phyloP scores from a whole-genome alignment of 768 basidiomycete genomes.

The Gymnopilus junonius region DNA sequence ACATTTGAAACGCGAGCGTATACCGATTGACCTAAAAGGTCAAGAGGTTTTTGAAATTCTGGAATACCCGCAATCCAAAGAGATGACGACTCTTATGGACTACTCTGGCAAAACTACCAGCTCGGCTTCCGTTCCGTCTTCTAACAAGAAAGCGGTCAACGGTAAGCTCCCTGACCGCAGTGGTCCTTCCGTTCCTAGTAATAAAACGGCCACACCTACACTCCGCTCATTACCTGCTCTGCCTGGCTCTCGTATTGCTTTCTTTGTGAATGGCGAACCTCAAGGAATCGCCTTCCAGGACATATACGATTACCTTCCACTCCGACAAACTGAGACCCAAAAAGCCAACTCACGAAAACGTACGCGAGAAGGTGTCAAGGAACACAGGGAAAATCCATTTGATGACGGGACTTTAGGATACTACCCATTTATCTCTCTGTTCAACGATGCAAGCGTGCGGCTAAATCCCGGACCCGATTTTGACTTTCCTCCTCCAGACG shows the following conservation, averaged over 20 bases:
- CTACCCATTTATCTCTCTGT: slow-evolving; percentile 93
- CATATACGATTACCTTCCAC: slow-evolving; percentile 87
- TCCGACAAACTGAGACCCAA: slow-evolving; percentile 64
- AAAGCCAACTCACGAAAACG: slow-evolving; percentile 71
- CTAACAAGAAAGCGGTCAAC: slow-evolving; percentile 67
- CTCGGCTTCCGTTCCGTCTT: slow-evolving; percentile 59
- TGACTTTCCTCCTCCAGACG: slow-evolving; percentile 75
- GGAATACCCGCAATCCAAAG: slow-evolving; percentile 87
- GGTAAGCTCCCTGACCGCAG: slow-evolving; percentile 71
- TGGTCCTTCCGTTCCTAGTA: slow-evolving; percentile 38
- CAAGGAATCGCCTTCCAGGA: slow-evolving; percentile 87
- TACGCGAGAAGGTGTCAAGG: slow-evolving; percentile 68
- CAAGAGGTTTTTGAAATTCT: slow-evolving; percentile 95
- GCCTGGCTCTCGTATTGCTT: slow-evolving; percentile 74
- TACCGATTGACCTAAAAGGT: slow-evolving; percentile 95
- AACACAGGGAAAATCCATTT: slow-evolving; percentile 82
- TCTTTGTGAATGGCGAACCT: slow-evolving; percentile 91
- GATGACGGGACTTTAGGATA: slow-evolving; percentile 97
- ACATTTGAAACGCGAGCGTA: slow-evolving; percentile 84
- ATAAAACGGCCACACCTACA: slow-evolving; percentile 41
- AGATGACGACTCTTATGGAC: slow-evolving; percentile 91
- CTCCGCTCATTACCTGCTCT: slow-evolving; percentile 75
- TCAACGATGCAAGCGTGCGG: slow-evolving; percentile 83
- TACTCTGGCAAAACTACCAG: slow-evolving; percentile 63
- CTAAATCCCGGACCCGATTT: slow-evolving; percentile 93